These are phyloP conservation scores for Thelonectria discophora DNA, from an alignment of 2,329 filamentous ascomycete genomes.

Conservation along the genomic window DNA sequence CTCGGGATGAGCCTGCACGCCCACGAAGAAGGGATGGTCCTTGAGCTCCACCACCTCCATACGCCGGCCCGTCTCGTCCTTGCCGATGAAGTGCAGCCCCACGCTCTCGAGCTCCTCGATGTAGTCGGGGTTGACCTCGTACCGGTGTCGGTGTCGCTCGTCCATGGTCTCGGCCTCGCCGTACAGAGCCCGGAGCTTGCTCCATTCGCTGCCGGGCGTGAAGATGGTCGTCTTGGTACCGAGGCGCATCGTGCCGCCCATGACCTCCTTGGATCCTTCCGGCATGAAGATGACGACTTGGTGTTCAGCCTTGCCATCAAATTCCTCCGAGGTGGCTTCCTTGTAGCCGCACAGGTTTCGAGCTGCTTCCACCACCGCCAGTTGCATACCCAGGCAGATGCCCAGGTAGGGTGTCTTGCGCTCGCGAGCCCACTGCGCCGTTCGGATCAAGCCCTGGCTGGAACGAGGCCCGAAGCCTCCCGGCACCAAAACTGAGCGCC, in stretches of 20 bases:
- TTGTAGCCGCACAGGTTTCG: constrained; percentile 67
- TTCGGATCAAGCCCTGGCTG: constrained; percentile 86
- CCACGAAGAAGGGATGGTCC: constrained; percentile 84
- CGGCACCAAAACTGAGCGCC: neutral
- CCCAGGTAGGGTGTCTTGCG: constrained; percentile 85
- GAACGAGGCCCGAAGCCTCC: constrained; percentile 59
- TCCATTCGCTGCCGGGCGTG: constrained; percentile 80
- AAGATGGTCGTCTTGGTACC: constrained; percentile 79
- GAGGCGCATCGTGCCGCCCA: constrained; percentile 89
- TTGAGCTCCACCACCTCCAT: constrained; percentile 87
- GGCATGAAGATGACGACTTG: constrained; percentile 92
- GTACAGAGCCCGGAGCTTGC: constrained; percentile 79
- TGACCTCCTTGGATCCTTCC: constrained; percentile 16
- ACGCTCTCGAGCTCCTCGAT: constrained; percentile 73
- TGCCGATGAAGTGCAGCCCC: constrained; percentile 80
- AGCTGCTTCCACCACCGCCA: constrained; percentile 90
- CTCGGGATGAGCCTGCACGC: constrained; percentile 71
- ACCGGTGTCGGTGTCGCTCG: constrained; percentile 88
- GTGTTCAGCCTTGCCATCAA: constrained; percentile 65
- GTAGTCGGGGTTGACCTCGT: constrained; percentile 87
- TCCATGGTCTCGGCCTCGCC: constrained; percentile 63
- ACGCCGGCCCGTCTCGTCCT: constrained; percentile 78
- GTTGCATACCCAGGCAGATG: constrained; percentile 91
- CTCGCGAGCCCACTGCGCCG: constrained; percentile 86
- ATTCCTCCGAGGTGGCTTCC: constrained; percentile 65